A percentile compares a stretch with the other conserved stretches of the same genome.
Conservation (phyloP, 208 protist genomes). For the Phytomonas francai region DNA sequence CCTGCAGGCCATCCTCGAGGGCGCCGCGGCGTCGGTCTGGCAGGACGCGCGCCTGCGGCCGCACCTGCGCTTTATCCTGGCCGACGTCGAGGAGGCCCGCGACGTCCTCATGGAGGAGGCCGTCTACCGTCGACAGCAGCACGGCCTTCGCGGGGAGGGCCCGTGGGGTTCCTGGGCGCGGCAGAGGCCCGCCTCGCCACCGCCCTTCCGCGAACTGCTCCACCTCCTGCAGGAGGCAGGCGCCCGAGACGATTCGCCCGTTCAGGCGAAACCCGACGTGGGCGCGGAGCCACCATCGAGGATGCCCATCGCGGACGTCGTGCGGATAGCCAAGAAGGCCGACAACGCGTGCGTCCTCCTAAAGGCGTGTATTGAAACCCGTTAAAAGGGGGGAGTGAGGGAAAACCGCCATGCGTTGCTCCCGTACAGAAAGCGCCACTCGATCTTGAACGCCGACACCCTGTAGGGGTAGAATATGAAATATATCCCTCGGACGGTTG, state of each 20-base stretch:
- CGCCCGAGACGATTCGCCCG: constrained; percentile 17
- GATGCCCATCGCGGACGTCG: background rate
- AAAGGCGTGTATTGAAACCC: no score
- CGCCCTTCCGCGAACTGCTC: background rate
- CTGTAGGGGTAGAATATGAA: no score
- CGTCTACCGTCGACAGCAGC: constrained; percentile 17
- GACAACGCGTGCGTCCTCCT: background rate
- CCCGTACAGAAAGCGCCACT: no score
- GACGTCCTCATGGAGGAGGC: constrained; percentile 19
- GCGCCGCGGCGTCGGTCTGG: background rate
- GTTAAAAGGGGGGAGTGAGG: no score
- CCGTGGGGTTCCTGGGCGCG: background rate
- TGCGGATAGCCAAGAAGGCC: background rate
- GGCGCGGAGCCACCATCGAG: constrained; percentile 16
- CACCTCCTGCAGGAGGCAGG: background rate
- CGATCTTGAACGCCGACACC: no score
- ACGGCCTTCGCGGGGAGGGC: background rate
- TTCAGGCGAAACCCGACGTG: constrained; percentile 12
- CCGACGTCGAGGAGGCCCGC: constrained; percentile 19
- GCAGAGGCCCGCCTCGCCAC: background rate
- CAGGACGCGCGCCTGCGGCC: constrained; percentile 6
- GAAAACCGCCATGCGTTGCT: no score
- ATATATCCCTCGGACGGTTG: no score
- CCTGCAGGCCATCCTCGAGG: background rate
- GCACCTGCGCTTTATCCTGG: constrained; percentile 17